Percentiles rank a stretch among this genome's conserved stretches.
Conservation (phyloP, 2,329 filamentous ascomycete genomes). For the Aspergillus sp. region DNA sequence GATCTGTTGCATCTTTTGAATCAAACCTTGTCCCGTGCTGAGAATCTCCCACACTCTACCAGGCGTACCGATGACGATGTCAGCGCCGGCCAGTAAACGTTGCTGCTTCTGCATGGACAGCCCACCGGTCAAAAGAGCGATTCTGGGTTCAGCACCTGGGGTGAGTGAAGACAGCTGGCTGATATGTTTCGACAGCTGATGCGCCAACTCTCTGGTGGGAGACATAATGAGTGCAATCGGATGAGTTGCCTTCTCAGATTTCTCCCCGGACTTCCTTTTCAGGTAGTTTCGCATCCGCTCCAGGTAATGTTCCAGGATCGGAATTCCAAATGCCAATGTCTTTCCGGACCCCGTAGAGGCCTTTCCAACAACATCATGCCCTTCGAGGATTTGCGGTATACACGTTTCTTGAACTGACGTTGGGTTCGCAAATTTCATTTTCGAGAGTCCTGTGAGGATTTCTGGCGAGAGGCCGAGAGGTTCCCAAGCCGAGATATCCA, state of each 20-base stretch:
- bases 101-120: conserved; percentile 93
- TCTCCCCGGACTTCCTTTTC: conserved; percentile 35
- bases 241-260: conserved; percentile 22
- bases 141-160: conserved; percentile 52
- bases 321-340: conserved; percentile 89
- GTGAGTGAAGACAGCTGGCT: conserved; percentile 62
- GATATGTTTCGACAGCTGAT: conserved; percentile 82
- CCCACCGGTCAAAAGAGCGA: conserved; percentile 89
- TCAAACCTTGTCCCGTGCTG: conserved; percentile 63
- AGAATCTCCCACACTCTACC: conserved; percentile 93
- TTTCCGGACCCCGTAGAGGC: conserved; percentile 95
- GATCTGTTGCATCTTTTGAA: conserved; percentile 64
- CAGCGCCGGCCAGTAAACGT: conserved; percentile 71
- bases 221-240: conserved; percentile 78
- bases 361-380: conserved; percentile 90
- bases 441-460: conserved; percentile 66
- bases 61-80: conserved; percentile 89
- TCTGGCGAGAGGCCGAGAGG: conserved; percentile 64
- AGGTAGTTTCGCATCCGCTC: conserved; percentile 32
- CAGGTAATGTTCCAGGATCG: conserved; percentile 80
- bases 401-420: conserved; percentile 72
- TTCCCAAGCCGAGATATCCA: conserved; percentile 71
- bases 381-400: conserved; percentile 75
- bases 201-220: conserved; percentile 86
- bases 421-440: conserved; percentile 71